Base-by-base conservation (phyloP, 805 yeast species). In the Teunomyces atbi region DNA sequence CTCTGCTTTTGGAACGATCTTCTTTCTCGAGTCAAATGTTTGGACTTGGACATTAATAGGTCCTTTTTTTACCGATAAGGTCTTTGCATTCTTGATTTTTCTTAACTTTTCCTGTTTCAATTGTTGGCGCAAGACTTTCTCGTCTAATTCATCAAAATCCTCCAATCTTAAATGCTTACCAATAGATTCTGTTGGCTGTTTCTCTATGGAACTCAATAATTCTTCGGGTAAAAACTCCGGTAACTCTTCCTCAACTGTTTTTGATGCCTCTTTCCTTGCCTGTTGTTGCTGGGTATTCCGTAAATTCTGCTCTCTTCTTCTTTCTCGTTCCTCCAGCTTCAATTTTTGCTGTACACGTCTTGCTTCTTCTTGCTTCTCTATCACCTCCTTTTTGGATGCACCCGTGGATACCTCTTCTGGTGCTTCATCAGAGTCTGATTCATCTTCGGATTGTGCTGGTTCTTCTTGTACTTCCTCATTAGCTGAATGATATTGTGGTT, bases 221-320 rank as follows among this genome's bases (percentile, higher is more conserved):
- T 71, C 76, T 29, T 69, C 73, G 1, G 77, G 77, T 45, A 72
- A 69, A 26, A 61, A 59, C 16, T 72, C 77, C 3, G 77, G 77
- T 39, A 72, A 59, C 20, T 53, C 61, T 5, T 62, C 62, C 16
- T 58, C 56, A 12, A 28, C 45, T 10, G 47, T 40, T 44, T 45
- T 36, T 42, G 51, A 36, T 23, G 26, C 10, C 33, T 49, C 54
- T 43, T 54, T 58, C 50, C 66, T 68, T 6, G 46, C 51, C 46
- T 63, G 61, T 47, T 70, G 72, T 53, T 72, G 77, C 51, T 68
- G 60, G 42, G 58, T 54, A 51, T 64, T 64, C 39, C 58, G 62
- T 38, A 56, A 47, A 46, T 69, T 68, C 38, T 58, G 59, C 44
- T 64, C 61, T 51, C 66, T 68, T 55, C 77, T 60, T 51, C 53